These are phyloP conservation scores for Fusarium sp. DNA, from an alignment of 2,329 filamentous ascomycete species.

Conservation along the genomic window DNA sequence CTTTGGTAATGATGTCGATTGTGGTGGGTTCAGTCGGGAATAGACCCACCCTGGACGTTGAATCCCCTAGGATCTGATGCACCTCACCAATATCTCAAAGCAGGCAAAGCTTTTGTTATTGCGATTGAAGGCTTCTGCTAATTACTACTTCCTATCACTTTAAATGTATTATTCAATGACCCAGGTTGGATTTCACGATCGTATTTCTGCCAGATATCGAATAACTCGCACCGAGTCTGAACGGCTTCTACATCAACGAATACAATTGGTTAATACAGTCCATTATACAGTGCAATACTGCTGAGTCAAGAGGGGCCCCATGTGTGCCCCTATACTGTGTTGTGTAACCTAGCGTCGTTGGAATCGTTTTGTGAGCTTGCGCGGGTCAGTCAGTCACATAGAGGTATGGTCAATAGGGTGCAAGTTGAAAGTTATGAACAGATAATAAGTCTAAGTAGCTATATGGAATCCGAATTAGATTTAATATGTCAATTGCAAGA, in stretches of 20 bases:
- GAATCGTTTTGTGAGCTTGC: background rate
- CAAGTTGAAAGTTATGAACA: too few species aligned
- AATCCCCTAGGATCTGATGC: background rate
- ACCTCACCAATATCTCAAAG: background rate
- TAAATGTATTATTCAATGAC: background rate
- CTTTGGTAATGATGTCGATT: constrained; percentile 30
- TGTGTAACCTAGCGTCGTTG: background rate
- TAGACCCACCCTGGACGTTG: constrained; percentile 11
- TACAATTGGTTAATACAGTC: background rate
- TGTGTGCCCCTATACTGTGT: background rate
- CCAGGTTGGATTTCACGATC: background rate
- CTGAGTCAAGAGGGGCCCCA: background rate
- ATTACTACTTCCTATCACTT: fast-evolving
- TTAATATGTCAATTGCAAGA: background rate
- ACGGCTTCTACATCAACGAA: too few species aligned
- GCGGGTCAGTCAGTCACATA: background rate
- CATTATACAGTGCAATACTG: background rate
- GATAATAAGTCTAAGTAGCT: background rate
- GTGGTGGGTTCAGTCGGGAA: constrained; percentile 9
- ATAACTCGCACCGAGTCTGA: background rate
- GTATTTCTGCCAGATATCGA: background rate
- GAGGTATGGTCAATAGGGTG: too few species aligned
- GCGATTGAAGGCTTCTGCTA: fast-evolving
- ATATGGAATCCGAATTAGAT: fast-evolving
- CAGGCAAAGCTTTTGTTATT: background rate